phyloP scores from a whole-genome alignment of 441 rosid species.

The Populus hybrid region DNA sequence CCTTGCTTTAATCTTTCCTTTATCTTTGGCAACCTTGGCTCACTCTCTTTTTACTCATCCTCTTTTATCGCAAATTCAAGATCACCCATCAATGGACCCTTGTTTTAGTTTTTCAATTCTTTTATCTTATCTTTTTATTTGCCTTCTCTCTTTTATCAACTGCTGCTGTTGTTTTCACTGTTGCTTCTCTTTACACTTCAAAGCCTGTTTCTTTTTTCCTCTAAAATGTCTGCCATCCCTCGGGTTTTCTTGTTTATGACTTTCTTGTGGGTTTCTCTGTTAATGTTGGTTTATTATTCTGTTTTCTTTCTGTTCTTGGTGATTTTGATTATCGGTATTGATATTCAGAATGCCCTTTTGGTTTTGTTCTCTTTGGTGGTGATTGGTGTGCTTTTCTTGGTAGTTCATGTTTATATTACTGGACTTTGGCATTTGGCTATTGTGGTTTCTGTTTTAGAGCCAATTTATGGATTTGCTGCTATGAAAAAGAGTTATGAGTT shows the following conservation, averaged over 20 bases:
- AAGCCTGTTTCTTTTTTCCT: constrained; percentile 74
- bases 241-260: constrained; percentile 68
- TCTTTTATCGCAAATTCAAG: constrained; percentile 41
- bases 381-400: no score
- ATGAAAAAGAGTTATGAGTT: constrained; percentile 91
- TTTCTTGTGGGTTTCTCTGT: constrained; percentile 66
- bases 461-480: constrained; percentile 66
- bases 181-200: constrained; percentile 82
- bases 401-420: no score
- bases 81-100: constrained; percentile 59
- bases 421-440: no score
- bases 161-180: constrained; percentile 89
- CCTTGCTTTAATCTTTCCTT: constrained; percentile 78
- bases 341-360: constrained; percentile 39
- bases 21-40: constrained; percentile 81
- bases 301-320: constrained; percentile 46
- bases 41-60: constrained; percentile 95
- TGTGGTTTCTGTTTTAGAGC: no score
- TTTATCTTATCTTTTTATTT: constrained; percentile 82
- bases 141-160: constrained; percentile 94
- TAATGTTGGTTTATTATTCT: constrained; percentile 64
- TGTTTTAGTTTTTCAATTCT: constrained; percentile 65
- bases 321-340: constrained; percentile 49
- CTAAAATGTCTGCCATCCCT: constrained; percentile 72
- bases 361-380: constrained; percentile 13